Conservation (phyloP, 176 grass and related monocot species). For the Oryza coarctata region DNA sequence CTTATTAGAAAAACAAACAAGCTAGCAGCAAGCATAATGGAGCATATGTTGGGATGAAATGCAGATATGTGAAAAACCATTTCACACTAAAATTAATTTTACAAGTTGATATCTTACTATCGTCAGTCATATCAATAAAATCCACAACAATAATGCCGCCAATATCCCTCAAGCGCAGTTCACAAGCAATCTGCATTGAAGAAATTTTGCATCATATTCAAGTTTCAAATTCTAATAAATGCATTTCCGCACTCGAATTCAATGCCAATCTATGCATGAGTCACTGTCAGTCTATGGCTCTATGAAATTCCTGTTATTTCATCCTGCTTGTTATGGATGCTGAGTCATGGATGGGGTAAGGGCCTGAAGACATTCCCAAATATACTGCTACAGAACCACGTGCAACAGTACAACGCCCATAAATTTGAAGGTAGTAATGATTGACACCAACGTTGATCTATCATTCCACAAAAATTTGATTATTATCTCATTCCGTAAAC, state of each 20-base stretch:
- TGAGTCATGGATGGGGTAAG: not conserved
- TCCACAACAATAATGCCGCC: constrained; percentile 97
- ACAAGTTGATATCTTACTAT: constrained; percentile 61
- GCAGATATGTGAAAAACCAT: constrained; percentile 17
- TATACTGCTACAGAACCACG: not conserved
- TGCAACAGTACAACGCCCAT: too few species aligned
- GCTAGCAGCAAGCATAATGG: not conserved
- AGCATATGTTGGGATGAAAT: not conserved
- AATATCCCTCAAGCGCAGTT: constrained; percentile 90
- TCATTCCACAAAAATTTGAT: too few species aligned
- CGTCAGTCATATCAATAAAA: constrained; percentile 93
- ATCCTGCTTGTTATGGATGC: not conserved
- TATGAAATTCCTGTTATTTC: not conserved
- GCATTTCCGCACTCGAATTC: constrained; percentile 10
- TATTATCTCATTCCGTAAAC: too few species aligned
- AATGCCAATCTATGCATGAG: not conserved
- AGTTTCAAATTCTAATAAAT: constrained; percentile 15
- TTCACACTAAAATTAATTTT: constrained; percentile 25
- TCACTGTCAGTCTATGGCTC: not conserved
- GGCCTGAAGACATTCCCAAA: not conserved
- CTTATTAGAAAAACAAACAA: not conserved
- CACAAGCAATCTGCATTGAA: constrained; percentile 78
- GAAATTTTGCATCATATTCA: constrained; percentile 35
- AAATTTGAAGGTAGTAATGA: too few species aligned
- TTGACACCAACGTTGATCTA: too few species aligned